A percentile compares a stretch with the other conserved stretches of the same genome.
Evolutionary conservation across 1,284 basidiomycete species (phyloP).

Genomic region (Apiotrichum laibachii): DNA sequence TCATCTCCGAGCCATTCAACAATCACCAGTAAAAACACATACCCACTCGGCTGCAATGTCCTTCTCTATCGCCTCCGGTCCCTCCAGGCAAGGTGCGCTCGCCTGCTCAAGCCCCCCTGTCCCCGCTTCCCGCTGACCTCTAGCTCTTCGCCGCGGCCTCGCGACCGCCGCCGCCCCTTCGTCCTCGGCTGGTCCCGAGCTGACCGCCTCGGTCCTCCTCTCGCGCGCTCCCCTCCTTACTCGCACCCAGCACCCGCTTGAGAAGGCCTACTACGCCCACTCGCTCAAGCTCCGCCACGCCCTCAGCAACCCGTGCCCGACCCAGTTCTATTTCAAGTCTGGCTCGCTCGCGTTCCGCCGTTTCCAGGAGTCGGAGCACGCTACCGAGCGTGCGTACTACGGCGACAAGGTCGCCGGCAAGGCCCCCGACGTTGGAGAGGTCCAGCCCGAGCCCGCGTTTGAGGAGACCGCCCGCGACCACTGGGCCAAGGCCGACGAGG

Average conservation of each 20-base stretch:
- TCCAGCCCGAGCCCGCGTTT: constrained; percentile 51
- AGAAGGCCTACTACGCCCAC: constrained; percentile 82
- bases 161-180: constrained; percentile 18
- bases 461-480: constrained; percentile 31
- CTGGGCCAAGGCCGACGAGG: constrained; percentile 37
- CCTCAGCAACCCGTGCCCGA: constrained; percentile 81
- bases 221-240: constrained; percentile 82
- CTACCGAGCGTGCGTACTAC: constrained; percentile 67
- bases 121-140: background rate
- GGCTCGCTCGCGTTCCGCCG: constrained; percentile 81
- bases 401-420: constrained; percentile 59
- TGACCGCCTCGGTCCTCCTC: constrained; percentile 62
- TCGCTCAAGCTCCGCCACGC: constrained; percentile 78
- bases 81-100: constrained; percentile 21
- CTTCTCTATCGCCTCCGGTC: constrained; percentile 17
- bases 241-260: constrained; percentile 70
- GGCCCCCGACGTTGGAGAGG: constrained; percentile 62
- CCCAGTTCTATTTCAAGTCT: constrained; percentile 92
- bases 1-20: too few species aligned
- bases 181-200: constrained; percentile 25
- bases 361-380: constrained; percentile 70
- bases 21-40: too few species aligned
- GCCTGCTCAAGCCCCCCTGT: too few species aligned
- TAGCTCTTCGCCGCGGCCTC: constrained; percentile 20
- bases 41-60: constrained; percentile 8